Conservation (phyloP, 2,329 filamentous ascomycete genomes). For the Aphanoascus verrucosus region DNA sequence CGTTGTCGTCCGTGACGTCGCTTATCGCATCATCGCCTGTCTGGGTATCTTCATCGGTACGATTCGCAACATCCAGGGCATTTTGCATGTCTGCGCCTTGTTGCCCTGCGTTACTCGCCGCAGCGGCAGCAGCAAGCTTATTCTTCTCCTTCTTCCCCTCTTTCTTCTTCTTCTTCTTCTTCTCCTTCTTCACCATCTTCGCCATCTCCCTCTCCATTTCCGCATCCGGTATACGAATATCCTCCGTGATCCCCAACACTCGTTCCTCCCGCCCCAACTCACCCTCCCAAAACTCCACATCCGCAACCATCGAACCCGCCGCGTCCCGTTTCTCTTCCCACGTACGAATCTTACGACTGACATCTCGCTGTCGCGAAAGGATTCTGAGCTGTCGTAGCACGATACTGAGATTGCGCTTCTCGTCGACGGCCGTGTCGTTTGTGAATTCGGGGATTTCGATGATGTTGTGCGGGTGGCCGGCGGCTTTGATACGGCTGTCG, state of each 20-base stretch:
- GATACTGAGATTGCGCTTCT: slow-evolving; percentile 38
- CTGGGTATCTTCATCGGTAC: neutral
- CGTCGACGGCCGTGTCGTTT: slow-evolving; percentile 32
- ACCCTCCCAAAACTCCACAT: slow-evolving; percentile 8
- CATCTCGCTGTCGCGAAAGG: slow-evolving; percentile 40
- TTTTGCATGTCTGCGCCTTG: neutral
- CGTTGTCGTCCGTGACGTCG: slow-evolving; percentile 5
- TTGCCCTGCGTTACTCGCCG: neutral
- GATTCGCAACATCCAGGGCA: neutral
- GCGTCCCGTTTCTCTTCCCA: slow-evolving; percentile 22
- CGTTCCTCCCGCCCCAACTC: slow-evolving; percentile 6
- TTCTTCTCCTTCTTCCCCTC: neutral
- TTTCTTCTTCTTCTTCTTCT: neutral
- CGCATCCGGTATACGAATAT: neutral
- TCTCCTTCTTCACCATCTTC: neutral
- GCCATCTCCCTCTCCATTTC: neutral
- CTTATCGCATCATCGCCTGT: neutral
- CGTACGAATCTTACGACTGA: slow-evolving; percentile 33
- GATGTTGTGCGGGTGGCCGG: slow-evolving; percentile 72
- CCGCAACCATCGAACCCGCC: neutral
- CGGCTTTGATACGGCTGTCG: slow-evolving; percentile 69
- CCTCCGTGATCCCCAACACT: neutral
- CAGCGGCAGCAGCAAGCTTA: neutral
- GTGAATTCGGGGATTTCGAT: slow-evolving; percentile 69
- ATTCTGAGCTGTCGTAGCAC: slow-evolving; percentile 45